Evolutionary conservation across 2,329 filamentous ascomycete genomes (phyloP).

Genomic region (Ceratocystis variospora): DNA sequence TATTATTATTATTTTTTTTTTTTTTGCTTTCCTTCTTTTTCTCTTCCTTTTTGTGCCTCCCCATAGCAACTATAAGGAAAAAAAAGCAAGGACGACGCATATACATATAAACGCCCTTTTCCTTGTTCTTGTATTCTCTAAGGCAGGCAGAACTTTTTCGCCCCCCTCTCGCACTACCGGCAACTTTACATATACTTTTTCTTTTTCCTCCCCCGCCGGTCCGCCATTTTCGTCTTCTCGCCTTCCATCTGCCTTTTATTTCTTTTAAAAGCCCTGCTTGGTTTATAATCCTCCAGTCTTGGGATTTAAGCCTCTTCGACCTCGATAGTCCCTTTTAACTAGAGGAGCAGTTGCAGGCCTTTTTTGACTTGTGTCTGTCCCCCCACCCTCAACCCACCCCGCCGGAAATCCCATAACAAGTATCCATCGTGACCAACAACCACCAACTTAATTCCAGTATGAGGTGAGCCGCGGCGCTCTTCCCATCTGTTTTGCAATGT

Average conservation of each 20-base stretch:
- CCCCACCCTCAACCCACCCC: constrained; percentile 7
- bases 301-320: constrained; percentile 1
- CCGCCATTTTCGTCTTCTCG: no score
- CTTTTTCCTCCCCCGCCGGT: neutral
- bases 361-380: constrained; percentile 13
- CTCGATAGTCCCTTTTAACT: neutral
- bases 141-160: neutral
- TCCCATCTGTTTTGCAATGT: constrained; percentile 9
- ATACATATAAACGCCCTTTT: neutral
- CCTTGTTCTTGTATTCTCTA: neutral
- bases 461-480: constrained; percentile 18
- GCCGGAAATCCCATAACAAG: constrained; percentile 5
- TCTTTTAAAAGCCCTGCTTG: neutral
- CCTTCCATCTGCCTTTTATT: neutral
- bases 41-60: neutral
- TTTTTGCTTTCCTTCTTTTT: neutral
- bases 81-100: neutral
- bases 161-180: neutral
- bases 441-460: constrained; percentile 15
- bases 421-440: constrained; percentile 7
- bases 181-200: neutral
- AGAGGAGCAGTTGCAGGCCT: constrained; percentile 8
- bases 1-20: neutral
- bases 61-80: neutral
- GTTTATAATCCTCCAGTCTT: neutral